phyloP scores from a whole-genome alignment of 2,329 filamentous ascomycete species.

The Alternaria novae-zelandiae region DNA sequence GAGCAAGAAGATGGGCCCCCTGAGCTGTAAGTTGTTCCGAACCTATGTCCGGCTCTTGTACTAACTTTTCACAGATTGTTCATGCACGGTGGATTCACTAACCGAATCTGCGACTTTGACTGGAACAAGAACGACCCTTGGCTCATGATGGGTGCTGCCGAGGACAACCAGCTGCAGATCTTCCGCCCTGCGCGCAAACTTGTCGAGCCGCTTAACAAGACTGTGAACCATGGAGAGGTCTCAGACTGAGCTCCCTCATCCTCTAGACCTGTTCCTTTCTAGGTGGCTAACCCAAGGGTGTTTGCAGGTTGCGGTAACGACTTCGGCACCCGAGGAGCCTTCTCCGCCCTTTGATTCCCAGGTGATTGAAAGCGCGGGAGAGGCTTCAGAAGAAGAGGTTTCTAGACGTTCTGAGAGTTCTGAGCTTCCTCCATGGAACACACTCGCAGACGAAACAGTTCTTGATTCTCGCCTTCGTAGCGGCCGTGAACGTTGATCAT shows the following conservation, averaged over 20 bases:
- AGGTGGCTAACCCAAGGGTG: neutral
- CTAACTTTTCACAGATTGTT: constrained; percentile 68
- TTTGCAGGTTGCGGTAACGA: neutral
- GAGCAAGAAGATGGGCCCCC: constrained; percentile 94
- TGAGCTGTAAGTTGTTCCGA: constrained; percentile 72
- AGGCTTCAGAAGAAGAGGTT: neutral
- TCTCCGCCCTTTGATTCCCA: neutral
- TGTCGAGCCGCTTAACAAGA: constrained; percentile 45
- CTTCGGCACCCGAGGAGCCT: neutral
- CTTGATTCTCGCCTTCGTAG: neutral
- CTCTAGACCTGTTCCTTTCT: neutral
- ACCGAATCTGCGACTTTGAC: constrained; percentile 93
- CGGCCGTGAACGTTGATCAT: neutral
- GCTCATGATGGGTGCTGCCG: constrained; percentile 93
- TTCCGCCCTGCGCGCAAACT: constrained; percentile 57
- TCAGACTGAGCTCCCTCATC: constrained; percentile 37
- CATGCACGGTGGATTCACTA: constrained; percentile 98
- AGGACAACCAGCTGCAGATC: constrained; percentile 95
- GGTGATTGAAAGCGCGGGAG: neutral
- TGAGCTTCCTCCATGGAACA: neutral
- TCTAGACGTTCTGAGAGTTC: neutral
- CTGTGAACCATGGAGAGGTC: constrained; percentile 47
- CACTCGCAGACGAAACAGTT: neutral
- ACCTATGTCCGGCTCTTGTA: neutral
- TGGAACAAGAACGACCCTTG: constrained; percentile 98